Conservation (phyloP, 768 basidiomycete species). For the Kwoniella sp. region DNA sequence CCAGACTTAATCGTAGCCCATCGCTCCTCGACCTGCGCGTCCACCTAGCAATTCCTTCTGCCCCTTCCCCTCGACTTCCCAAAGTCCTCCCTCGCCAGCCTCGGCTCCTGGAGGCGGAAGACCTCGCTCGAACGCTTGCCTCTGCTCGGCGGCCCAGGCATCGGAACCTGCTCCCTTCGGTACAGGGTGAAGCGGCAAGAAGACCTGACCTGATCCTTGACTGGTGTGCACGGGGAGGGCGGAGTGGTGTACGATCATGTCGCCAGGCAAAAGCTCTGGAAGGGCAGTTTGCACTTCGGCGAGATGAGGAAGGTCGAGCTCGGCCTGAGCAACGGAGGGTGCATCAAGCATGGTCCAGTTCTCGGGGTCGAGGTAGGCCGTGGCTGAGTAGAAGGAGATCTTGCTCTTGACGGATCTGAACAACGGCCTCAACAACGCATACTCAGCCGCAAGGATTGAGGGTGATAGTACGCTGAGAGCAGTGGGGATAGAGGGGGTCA, state of each 20-base stretch:
- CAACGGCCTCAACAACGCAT: slow-evolving; percentile 39
- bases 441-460: slow-evolving; percentile 36
- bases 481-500: slow-evolving; percentile 29
- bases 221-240: slow-evolving; percentile 22
- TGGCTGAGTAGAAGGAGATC: slow-evolving; percentile 39
- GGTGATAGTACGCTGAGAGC: slow-evolving; percentile 19
- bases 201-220: slow-evolving; percentile 13
- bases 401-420: slow-evolving; percentile 32
- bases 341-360: slow-evolving; percentile 41
- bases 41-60: slow-evolving; percentile 15
- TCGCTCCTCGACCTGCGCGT: slow-evolving; percentile 28
- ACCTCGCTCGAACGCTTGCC: slow-evolving; percentile 37
- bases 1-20: slow-evolving; percentile 27
- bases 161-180: not conserved
- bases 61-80: slow-evolving; percentile 25
- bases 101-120: slow-evolving; percentile 30
- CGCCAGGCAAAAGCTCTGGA: slow-evolving; percentile 37
- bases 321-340: slow-evolving; percentile 2
- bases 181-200: slow-evolving; percentile 16
- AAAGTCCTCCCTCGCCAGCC: slow-evolving; percentile 11
- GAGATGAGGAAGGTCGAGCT: slow-evolving; percentile 34
- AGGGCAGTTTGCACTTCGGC: slow-evolving; percentile 9
- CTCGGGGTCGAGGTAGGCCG: slow-evolving; percentile 34
- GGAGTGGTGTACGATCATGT: slow-evolving; percentile 40
- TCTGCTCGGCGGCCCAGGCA: slow-evolving; percentile 21